Evolutionary conservation across 2,329 filamentous ascomycete genomes (phyloP).

Genomic region (Aureobasidium sp.): DNA sequence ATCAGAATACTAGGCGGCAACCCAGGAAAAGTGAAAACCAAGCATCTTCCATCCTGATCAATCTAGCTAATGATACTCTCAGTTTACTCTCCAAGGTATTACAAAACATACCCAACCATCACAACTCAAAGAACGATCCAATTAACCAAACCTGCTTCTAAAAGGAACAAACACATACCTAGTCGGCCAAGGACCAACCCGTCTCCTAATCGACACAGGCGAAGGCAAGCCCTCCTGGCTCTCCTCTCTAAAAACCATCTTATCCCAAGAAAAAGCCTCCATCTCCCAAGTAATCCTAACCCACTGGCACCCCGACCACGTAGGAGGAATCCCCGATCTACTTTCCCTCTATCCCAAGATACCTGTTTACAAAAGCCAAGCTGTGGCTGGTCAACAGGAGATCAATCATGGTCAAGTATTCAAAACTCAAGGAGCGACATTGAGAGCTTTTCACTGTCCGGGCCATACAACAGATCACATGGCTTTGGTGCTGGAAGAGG

Average conservation of each 20-base stretch:
- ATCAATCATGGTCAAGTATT: constrained; percentile 53
- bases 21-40: constrained; percentile 62
- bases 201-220: constrained; percentile 84
- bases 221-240: constrained; percentile 73
- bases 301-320: constrained; percentile 89
- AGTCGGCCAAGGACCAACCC: constrained; percentile 61
- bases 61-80: neutral
- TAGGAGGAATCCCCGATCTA: constrained; percentile 65
- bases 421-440: constrained; percentile 51
- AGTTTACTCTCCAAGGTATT: constrained; percentile 61
- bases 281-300: constrained; percentile 69
- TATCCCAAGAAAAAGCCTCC: constrained; percentile 59
- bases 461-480: constrained; percentile 81
- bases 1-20: constrained; percentile 86
- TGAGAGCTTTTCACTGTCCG: constrained; percentile 59
- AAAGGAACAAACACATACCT: constrained; percentile 93
- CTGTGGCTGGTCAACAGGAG: constrained; percentile 39
- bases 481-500: constrained; percentile 64
- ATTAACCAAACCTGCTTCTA: no score
- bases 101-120: no score
- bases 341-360: constrained; percentile 54
- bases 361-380: constrained; percentile 58
- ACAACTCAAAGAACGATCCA: no score
- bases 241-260: constrained; percentile 52
- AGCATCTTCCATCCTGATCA: no score